Percentiles rank a stretch among this genome's conserved stretches.
Evolutionary conservation across 2,329 filamentous ascomycete species (phyloP).

Genomic region (Dactylella cylindrospora): DNA sequence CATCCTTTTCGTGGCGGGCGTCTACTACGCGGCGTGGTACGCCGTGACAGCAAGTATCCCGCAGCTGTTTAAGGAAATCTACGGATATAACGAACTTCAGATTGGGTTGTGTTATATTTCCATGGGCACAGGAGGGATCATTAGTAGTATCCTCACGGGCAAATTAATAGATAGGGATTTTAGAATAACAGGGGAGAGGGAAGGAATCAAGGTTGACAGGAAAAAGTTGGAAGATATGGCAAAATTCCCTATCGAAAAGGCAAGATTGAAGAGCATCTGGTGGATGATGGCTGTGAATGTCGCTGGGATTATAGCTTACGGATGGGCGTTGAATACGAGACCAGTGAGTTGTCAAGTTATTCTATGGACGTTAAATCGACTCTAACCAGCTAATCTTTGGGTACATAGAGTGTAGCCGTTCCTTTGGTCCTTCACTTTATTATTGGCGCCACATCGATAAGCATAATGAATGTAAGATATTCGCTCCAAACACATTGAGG

Average conservation of each 20-base stretch:
- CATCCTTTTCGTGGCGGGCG: slow-evolving; percentile 59
- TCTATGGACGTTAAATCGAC: background rate
- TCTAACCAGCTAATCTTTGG: slow-evolving; percentile 4
- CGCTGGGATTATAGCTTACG: slow-evolving; percentile 59
- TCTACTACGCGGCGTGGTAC: slow-evolving; percentile 57
- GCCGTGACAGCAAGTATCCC: slow-evolving; percentile 32
- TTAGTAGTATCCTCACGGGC: slow-evolving; percentile 52
- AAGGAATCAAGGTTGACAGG: slow-evolving; percentile 64
- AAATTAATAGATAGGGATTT: slow-evolving; percentile 72
- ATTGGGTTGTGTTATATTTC: slow-evolving; percentile 33
- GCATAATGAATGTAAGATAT: slow-evolving; percentile 63
- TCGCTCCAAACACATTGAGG: no score
- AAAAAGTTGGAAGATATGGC: slow-evolving; percentile 60
- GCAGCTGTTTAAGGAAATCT: slow-evolving; percentile 51
- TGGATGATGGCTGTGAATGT: slow-evolving; percentile 61
- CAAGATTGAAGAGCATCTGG: slow-evolving; percentile 58
- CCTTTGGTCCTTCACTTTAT: slow-evolving; percentile 62
- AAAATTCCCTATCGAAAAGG: slow-evolving; percentile 61
- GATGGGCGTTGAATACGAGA: slow-evolving; percentile 60
- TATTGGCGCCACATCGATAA: slow-evolving; percentile 62
- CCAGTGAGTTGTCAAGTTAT: slow-evolving; percentile 47
- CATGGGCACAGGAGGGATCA: slow-evolving; percentile 20
- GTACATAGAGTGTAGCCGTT: slow-evolving; percentile 56
- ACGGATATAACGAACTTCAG: slow-evolving; percentile 55
- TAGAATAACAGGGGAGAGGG: slow-evolving; percentile 63